phyloP scores from a whole-genome alignment of 1,139 yeast genomes.

The Candida anutae region DNA sequence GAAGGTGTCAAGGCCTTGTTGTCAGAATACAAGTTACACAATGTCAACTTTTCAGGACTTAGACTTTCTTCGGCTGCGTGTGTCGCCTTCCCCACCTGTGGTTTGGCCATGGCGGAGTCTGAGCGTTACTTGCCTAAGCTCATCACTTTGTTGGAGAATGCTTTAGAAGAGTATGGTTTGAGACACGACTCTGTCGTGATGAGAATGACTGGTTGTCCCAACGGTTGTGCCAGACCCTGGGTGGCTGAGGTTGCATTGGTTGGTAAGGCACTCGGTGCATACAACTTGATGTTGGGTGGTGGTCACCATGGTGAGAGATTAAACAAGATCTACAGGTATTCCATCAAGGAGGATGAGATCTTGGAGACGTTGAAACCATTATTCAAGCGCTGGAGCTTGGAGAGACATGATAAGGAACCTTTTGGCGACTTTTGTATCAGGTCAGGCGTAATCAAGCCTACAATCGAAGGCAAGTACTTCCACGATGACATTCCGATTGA shows the following conservation, averaged over 20 bases:
- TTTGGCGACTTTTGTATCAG: constrained; percentile 93
- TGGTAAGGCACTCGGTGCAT: constrained; percentile 92
- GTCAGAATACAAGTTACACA: constrained; percentile 73
- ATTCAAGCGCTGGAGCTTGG: constrained; percentile 91
- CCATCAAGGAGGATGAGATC: constrained; percentile 87
- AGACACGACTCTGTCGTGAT: constrained; percentile 92
- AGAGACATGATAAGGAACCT: constrained; percentile 85
- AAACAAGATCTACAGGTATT: constrained; percentile 82
- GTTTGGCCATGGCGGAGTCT: constrained; percentile 97
- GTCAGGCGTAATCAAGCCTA: constrained; percentile 78
- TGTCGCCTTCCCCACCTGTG: constrained; percentile 99
- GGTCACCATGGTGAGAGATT: constrained; percentile 92
- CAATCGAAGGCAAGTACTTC: constrained; percentile 86
- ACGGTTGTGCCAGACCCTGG: constrained; percentile 99
- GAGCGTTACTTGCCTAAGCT: constrained; percentile 89
- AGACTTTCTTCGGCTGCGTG: constrained; percentile 92
- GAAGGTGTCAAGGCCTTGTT: constrained; percentile 54
- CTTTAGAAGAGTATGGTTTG: constrained; percentile 85
- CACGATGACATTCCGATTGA: constrained; percentile 91
- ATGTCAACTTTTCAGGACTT: constrained; percentile 74
- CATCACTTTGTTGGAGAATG: constrained; percentile 70
- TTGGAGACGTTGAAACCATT: constrained; percentile 69
- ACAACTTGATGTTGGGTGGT: constrained; percentile 93
- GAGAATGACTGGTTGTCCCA: constrained; percentile 99
- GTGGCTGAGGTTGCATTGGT: constrained; percentile 92